phyloP scores from a whole-genome alignment of 805 yeast species.

The Candida multigemmis region DNA sequence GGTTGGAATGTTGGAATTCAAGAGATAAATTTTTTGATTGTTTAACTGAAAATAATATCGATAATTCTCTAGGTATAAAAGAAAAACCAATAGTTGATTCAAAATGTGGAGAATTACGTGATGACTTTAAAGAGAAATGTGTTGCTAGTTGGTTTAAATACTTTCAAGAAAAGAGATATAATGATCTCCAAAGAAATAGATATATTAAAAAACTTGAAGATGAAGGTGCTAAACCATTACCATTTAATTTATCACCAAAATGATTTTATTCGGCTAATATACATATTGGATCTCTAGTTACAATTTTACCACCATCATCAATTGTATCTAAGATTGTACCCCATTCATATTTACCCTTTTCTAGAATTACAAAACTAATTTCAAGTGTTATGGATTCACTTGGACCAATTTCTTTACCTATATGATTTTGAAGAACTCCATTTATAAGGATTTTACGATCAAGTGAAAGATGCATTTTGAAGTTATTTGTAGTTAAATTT shows the following conservation, averaged over 20 bases:
- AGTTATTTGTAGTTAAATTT: conserved; percentile 2
- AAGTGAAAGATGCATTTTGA: conserved; percentile 9
- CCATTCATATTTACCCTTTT: conserved; percentile 78
- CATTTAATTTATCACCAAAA: conserved; percentile 16
- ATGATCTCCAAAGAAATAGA: conserved; percentile 60
- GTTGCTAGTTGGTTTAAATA: conserved; percentile 82
- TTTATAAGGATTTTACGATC: conserved; percentile 60
- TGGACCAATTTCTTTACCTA: conserved; percentile 33
- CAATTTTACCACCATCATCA: conserved; percentile 9
- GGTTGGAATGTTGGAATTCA: conserved; percentile 84
- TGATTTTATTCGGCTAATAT: conserved; percentile 14
- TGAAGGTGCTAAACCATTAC: conserved; percentile 44
- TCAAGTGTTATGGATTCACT: conserved; percentile 32
- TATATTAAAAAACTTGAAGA: conserved; percentile 65
- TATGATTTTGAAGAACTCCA: conserved; percentile 59
- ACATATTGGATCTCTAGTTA: conserved; percentile 22
- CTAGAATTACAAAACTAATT: conserved; percentile 57
- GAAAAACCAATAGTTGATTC: conserved; percentile 36
- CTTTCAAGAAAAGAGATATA: conserved; percentile 83
- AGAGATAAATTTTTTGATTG: conserved; percentile 75
- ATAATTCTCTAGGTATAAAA: conserved; percentile 57
- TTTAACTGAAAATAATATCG: conserved; percentile 56
- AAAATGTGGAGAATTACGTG: conserved; percentile 49
- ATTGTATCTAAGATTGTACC: conserved; percentile 34
- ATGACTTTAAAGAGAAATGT: conserved; percentile 64